These are phyloP conservation scores for Talaromyces piceae DNA, from an alignment of 2,329 filamentous ascomycete genomes.

Conservation along the genomic window DNA sequence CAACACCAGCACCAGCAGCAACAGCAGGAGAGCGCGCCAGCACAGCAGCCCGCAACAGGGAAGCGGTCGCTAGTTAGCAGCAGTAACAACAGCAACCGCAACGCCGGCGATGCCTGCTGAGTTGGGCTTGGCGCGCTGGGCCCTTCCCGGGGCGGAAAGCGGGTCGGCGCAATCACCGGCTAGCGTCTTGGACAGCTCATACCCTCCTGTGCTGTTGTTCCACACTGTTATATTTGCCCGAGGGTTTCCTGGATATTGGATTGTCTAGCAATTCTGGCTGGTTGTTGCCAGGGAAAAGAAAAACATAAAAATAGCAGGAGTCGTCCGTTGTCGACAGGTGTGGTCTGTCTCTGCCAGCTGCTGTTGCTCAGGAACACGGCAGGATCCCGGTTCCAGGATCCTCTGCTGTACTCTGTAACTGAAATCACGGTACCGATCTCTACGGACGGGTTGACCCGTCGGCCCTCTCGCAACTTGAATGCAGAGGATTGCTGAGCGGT, in stretches of 20 bases:
- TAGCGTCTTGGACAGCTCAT: background rate
- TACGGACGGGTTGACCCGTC: too few relatives aligned
- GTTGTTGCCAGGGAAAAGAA: too few relatives aligned
- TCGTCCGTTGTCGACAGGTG: background rate
- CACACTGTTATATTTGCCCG: background rate
- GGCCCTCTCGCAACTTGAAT: too few relatives aligned
- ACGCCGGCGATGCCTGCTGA: background rate
- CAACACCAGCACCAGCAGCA: background rate
- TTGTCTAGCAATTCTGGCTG: too few relatives aligned
- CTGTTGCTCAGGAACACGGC: background rate
- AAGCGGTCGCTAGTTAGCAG: too few relatives aligned
- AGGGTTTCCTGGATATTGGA: background rate
- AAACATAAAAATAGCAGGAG: too few relatives aligned
- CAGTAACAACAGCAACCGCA: too few relatives aligned
- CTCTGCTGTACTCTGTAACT: background rate
- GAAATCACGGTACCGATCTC: too few relatives aligned
- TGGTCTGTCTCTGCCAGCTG: background rate
- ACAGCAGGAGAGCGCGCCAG: background rate
- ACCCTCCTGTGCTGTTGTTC: background rate
- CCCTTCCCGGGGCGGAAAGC: constrained; percentile 3
- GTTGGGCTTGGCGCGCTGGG: constrained; percentile 5
- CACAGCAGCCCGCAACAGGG: background rate
- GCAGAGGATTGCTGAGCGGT: too few relatives aligned
- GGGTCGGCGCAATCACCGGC: constrained; percentile 1
- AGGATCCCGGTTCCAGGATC: background rate